A percentile compares a stretch with the other conserved stretches of the same genome.
These are phyloP conservation scores for Oryza glumipatula DNA, from an alignment of 176 grass and related monocot species.

Conservation along the genomic window DNA sequence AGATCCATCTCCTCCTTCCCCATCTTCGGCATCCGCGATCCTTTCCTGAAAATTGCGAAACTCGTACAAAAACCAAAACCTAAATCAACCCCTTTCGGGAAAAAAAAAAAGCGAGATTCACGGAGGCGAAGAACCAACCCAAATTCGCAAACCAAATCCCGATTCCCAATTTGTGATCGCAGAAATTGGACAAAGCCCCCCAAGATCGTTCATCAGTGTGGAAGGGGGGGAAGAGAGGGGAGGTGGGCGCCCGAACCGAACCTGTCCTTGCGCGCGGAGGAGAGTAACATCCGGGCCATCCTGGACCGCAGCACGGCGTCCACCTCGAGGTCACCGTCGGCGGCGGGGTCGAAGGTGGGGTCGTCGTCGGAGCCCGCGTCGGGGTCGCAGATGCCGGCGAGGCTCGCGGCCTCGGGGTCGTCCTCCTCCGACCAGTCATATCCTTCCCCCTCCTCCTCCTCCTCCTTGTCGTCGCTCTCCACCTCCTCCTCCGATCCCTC, in stretches of 20 bases:
- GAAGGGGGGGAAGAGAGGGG: too few species aligned
- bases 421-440: too few species aligned
- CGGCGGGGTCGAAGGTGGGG: not conserved
- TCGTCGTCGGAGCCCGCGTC: constrained; percentile 36
- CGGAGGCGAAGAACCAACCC: not conserved
- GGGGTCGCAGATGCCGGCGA: not conserved
- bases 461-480: too few species aligned
- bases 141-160: not conserved
- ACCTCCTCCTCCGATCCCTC: too few species aligned
- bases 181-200: not conserved
- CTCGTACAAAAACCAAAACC: not conserved
- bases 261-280: constrained; percentile 36
- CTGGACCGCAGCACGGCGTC: constrained; percentile 35
- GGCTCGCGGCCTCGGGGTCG: too few species aligned
- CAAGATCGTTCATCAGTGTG: not conserved
- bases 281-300: constrained; percentile 45
- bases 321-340: constrained; percentile 21
- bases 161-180: not conserved
- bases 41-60: constrained; percentile 42
- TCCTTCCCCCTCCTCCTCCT: too few species aligned
- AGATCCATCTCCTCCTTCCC: constrained; percentile 41
- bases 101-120: not conserved
- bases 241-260: not conserved
- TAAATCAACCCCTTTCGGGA: not conserved
- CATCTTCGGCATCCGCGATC: constrained; percentile 7